Conservation (phyloP, 345 rosid species). For the Salix viminalis region DNA sequence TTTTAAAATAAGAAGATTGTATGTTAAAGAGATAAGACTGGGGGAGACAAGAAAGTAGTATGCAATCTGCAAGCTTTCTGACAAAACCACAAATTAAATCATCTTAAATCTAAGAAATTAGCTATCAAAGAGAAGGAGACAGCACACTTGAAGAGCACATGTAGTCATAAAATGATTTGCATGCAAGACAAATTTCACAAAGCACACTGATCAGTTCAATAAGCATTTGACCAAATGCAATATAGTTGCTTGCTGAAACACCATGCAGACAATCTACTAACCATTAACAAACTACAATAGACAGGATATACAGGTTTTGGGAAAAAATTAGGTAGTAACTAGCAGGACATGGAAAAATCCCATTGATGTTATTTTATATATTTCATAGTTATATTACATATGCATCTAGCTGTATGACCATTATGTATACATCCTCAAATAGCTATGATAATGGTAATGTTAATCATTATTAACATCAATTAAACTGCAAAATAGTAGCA, state of each 20-base stretch:
- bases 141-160: neutral
- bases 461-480: neutral
- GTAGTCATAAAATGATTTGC: neutral
- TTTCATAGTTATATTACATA: neutral
- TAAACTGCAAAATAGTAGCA: neutral
- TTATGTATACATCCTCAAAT: neutral
- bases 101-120: neutral
- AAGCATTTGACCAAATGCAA: neutral
- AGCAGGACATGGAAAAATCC: neutral
- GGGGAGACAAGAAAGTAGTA: neutral
- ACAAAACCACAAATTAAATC: neutral
- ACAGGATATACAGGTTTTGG: neutral
- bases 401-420: neutral
- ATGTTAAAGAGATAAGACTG: neutral
- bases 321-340: neutral
- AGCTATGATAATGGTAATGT: neutral
- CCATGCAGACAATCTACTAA: neutral
- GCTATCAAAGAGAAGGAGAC: neutral
- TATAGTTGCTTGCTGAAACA: neutral
- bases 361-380: neutral
- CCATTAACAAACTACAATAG: neutral
- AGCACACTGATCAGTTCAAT: neutral
- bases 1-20: constrained; percentile 9
- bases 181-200: neutral
- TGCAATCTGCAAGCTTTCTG: neutral